Percentiles rank a stretch among this genome's conserved stretches.
Evolutionary conservation across 306 rosid species (phyloP).

Genomic region (Psophocarpus tetragonolobus): DNA sequence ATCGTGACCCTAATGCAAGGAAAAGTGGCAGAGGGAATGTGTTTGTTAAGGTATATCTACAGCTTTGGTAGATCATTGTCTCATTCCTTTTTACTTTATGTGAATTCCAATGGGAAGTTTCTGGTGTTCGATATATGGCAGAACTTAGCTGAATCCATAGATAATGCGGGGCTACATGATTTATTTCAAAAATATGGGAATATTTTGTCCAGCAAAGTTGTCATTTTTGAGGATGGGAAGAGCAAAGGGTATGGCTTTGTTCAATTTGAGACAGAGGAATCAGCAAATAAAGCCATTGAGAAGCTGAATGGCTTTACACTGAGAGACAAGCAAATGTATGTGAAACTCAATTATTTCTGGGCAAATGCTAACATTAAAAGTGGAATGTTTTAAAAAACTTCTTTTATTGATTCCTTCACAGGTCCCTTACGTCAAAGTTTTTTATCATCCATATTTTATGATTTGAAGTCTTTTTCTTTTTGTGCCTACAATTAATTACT

Average conservation of each 20-base stretch:
- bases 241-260: conserved; percentile 87
- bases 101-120: conserved; percentile 11
- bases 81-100: conserved; percentile 9
- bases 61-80: background rate
- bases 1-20: conserved; percentile 74
- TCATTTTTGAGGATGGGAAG: conserved; percentile 72
- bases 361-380: background rate
- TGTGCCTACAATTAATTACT: background rate
- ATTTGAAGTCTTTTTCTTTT: conserved; percentile 24
- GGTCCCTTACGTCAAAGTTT: background rate
- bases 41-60: conserved; percentile 70
- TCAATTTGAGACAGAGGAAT: conserved; percentile 81
- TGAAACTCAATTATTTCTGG: conserved; percentile 3
- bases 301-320: conserved; percentile 65
- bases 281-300: conserved; percentile 73
- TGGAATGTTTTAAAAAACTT: background rate
- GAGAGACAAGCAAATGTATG: conserved; percentile 68
- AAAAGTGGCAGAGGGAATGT: conserved; percentile 64
- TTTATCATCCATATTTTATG: background rate
- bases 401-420: background rate
- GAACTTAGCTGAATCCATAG: conserved; percentile 65
- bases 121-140: conserved; percentile 32
- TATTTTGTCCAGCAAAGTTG: conserved; percentile 79
- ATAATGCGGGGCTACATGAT: conserved; percentile 55
- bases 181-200: conserved; percentile 65